A percentile compares a stretch with the other conserved stretches of the same genome.
Evolutionary conservation across 2,329 filamentous ascomycete species (phyloP).

Genomic region (Lachnellula willkommii): DNA sequence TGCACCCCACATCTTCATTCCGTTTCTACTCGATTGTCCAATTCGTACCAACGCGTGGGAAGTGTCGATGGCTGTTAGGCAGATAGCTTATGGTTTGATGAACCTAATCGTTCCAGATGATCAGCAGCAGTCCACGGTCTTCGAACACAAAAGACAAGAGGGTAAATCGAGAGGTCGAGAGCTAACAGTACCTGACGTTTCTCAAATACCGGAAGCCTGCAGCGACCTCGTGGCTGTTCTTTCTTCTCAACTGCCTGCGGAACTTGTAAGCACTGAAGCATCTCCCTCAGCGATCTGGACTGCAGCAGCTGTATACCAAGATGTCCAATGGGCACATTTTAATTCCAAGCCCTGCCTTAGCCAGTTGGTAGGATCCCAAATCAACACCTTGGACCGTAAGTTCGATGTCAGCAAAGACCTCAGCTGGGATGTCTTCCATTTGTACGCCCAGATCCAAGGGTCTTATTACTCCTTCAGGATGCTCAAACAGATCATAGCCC

Average conservation of each 20-base stretch:
- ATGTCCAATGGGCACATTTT: conserved; percentile 25
- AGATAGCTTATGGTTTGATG: conserved; percentile 50
- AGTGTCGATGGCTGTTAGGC: conserved; percentile 44
- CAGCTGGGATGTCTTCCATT: conserved; percentile 31
- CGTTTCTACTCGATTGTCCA: conserved; percentile 55
- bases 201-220: conserved; percentile 24
- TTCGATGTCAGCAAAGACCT: conserved; percentile 5
- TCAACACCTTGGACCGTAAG: conserved; percentile 1
- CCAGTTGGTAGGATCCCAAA: conserved; percentile 9
- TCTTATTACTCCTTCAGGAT: conserved; percentile 32
- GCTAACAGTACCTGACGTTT: conserved; percentile 20
- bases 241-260: conserved; percentile 6
- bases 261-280: background rate
- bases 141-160: conserved; percentile 28
- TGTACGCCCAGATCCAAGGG: conserved; percentile 29
- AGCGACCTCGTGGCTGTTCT: conserved; percentile 15
- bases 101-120: conserved; percentile 32
- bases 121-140: conserved; percentile 18
- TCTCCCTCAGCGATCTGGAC: conserved; percentile 21
- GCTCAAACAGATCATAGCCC: conserved; percentile 26
- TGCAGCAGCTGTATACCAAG: conserved; percentile 26
- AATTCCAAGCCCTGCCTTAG: conserved; percentile 19
- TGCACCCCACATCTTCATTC: conserved; percentile 52
- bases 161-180: conserved; percentile 24
- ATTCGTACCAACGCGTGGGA: conserved; percentile 53